Evolutionary conservation across 75 land plant genomes (phyloP).

Genomic region (Cryptomeria japonica): DNA sequence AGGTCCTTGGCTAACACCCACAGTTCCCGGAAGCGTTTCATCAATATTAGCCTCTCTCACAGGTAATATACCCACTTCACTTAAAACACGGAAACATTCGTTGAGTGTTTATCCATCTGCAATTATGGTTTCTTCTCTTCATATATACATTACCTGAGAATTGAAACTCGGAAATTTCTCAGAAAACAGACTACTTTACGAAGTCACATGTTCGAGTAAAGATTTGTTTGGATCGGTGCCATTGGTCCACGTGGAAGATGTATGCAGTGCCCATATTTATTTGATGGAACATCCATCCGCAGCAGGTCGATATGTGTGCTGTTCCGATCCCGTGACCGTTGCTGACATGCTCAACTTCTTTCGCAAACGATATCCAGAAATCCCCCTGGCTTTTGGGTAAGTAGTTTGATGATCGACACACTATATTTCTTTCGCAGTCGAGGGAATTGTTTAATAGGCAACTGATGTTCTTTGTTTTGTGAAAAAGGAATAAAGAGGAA

Average conservation of each 20-base stretch:
- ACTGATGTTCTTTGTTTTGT: too few species aligned
- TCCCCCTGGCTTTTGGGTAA: not conserved
- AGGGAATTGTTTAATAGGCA: too few species aligned
- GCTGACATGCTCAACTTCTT: not conserved
- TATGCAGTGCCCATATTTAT: constrained; percentile 30
- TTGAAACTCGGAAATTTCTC: not conserved
- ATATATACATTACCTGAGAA: not conserved
- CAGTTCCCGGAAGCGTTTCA: not conserved
- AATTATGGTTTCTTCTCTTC: not conserved
- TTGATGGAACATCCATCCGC: constrained; percentile 28
- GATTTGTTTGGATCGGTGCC: constrained; percentile 17
- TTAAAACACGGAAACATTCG: too few species aligned
- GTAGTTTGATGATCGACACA: too few species aligned
- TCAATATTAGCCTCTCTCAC: constrained; percentile 6
- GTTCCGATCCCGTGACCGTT: not conserved
- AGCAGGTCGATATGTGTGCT: constrained; percentile 11
- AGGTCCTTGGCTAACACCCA: constrained; percentile 18
- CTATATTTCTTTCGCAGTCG: too few species aligned
- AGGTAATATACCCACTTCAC: not conserved
- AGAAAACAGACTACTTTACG: not conserved
- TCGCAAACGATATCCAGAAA: not conserved
- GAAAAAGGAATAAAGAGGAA: too few species aligned
- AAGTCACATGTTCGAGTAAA: constrained; percentile 1
- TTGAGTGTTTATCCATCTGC: too few species aligned
- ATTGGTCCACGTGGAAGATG: constrained; percentile 34